These are phyloP conservation scores for Aspergillus sp. DNA, from an alignment of 2,329 filamentous ascomycete species.

Conservation along the genomic window DNA sequence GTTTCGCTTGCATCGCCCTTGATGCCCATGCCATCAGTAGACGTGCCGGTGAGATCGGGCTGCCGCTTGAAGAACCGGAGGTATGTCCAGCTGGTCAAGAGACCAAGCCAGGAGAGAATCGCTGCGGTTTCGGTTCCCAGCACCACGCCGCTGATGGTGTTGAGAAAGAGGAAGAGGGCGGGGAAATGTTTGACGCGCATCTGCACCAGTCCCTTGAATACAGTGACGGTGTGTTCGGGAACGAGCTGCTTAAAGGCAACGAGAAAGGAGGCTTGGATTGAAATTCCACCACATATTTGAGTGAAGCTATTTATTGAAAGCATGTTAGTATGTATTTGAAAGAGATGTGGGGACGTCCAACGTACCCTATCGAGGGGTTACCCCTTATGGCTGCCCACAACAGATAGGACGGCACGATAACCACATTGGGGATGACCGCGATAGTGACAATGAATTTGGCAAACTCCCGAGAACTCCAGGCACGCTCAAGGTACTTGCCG, in stretches of 20 bases:
- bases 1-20: constrained; percentile 92
- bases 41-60: constrained; percentile 49
- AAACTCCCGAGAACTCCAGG: constrained; percentile 88
- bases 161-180: constrained; percentile 67
- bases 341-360: constrained; percentile 1
- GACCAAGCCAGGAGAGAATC: constrained; percentile 71
- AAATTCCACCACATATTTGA: constrained; percentile 79
- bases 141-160: constrained; percentile 58
- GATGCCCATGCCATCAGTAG: constrained; percentile 51
- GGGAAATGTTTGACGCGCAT: constrained; percentile 79
- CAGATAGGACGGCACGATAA: constrained; percentile 67
- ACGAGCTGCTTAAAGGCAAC: constrained; percentile 97
- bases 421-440: constrained; percentile 70
- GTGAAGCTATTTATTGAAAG: constrained; percentile 53
- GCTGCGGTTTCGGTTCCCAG: constrained; percentile 69
- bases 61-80: constrained; percentile 82
- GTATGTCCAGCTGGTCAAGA: constrained; percentile 88
- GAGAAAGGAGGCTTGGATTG: constrained; percentile 86
- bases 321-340: constrained; percentile 1
- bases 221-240: constrained; percentile 90
- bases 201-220: constrained; percentile 81
- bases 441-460: constrained; percentile 79
- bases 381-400: constrained; percentile 61
- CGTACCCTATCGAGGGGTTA: constrained; percentile 33
- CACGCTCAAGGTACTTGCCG: constrained; percentile 88